Evolutionary conservation across 192 early-diverging fungal genomes (phyloP).

Genomic region (Backusella luteola): DNA sequence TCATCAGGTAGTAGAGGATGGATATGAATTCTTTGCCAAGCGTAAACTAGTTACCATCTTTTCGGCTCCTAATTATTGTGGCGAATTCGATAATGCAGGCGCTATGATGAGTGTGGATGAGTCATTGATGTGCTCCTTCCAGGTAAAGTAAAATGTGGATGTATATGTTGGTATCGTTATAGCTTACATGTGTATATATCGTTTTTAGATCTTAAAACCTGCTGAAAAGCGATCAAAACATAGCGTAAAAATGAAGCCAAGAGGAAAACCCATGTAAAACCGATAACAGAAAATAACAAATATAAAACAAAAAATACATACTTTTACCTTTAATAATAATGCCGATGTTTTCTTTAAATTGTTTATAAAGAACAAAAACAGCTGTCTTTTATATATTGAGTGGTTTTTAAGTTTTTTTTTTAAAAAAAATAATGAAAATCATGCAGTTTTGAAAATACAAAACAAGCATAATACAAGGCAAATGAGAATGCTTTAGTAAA

Average conservation of each 20-base stretch:
- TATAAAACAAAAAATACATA: not conserved
- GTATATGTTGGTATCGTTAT: not conserved
- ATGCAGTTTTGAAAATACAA: not conserved
- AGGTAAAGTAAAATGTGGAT: conserved; percentile 44
- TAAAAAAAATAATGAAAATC: not conserved
- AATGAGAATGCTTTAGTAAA: not conserved
- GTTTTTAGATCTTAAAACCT: not conserved
- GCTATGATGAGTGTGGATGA: conserved; percentile 66
- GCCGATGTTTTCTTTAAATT: not conserved
- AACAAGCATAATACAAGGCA: not conserved
- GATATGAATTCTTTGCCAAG: conserved; percentile 96
- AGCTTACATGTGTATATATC: not conserved
- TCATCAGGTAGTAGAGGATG: conserved; percentile 96
- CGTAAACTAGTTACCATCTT: conserved; percentile 78
- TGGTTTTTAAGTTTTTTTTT: not conserved
- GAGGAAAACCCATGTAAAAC: not conserved
- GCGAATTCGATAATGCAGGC: conserved; percentile 64
- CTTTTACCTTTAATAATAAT: conserved; percentile 2
- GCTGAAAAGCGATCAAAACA: not conserved
- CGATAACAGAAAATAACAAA: not conserved
- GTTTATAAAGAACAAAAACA: not conserved
- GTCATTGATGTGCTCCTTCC: conserved; percentile 84
- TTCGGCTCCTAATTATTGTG: conserved; percentile 1
- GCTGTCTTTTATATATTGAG: not conserved
- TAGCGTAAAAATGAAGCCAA: not conserved